phyloP scores from a whole-genome alignment of 2,329 filamentous ascomycete species.

The Trichophyton benhamiae region DNA sequence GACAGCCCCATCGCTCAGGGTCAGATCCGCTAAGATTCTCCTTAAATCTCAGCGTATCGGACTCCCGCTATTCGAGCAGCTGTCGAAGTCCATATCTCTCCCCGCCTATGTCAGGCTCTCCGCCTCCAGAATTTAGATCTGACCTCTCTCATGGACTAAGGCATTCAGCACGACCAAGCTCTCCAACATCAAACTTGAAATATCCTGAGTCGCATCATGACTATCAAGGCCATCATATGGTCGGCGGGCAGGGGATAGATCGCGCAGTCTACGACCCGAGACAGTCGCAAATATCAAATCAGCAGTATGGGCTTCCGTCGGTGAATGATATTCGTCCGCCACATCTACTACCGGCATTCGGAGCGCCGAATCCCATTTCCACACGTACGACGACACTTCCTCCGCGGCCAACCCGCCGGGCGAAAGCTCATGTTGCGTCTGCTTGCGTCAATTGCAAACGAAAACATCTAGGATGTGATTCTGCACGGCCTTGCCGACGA shows the following conservation, averaged over 20 bases:
- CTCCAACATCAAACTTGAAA: slow-evolving; percentile 9
- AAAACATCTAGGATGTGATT: slow-evolving; percentile 29
- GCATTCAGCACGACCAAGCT: slow-evolving; percentile 18
- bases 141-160: slow-evolving; percentile 19
- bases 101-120: slow-evolving; percentile 26
- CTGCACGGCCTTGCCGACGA: slow-evolving; percentile 24
- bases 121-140: slow-evolving; percentile 19
- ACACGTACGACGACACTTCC: slow-evolving; percentile 13
- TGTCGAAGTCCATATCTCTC: slow-evolving; percentile 21
- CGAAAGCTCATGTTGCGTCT: slow-evolving; percentile 28
- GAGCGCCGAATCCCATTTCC: slow-evolving; percentile 9
- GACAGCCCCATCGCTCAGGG: slow-evolving; percentile 17
- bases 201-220: neutral
- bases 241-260: slow-evolving; percentile 4
- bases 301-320: slow-evolving; percentile 9
- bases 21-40: slow-evolving; percentile 19
- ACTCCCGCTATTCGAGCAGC: slow-evolving; percentile 14
- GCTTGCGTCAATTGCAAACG: slow-evolving; percentile 30
- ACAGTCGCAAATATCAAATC: slow-evolving; percentile 3
- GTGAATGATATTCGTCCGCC: slow-evolving; percentile 6
- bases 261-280: neutral
- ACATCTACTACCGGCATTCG: slow-evolving; percentile 11
- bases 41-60: slow-evolving; percentile 18
- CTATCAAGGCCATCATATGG: slow-evolving; percentile 1
- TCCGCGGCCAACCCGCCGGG: slow-evolving; percentile 23